Percentiles rank a stretch among this genome's conserved stretches.
These are phyloP conservation scores for Centella asiatica DNA, from an alignment of 129 eudicot species.

Conservation along the genomic window DNA sequence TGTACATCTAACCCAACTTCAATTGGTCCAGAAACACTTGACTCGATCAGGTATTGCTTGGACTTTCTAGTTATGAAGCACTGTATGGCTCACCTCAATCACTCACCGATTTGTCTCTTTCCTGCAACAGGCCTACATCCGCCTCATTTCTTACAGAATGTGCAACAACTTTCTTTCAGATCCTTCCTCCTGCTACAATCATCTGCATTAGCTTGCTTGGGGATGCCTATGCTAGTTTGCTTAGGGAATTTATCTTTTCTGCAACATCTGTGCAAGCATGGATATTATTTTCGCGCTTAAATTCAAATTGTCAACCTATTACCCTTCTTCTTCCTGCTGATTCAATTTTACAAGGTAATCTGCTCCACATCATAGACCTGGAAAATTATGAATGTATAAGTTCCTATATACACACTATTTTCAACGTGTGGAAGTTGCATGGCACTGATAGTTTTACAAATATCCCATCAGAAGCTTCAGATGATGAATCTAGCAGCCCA, in stretches of 20 bases:
- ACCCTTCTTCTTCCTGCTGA: conserved; percentile 50
- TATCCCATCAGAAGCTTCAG: conserved; percentile 29
- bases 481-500: conserved; percentile 37
- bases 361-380: neutral
- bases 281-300: conserved; percentile 69
- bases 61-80: neutral
- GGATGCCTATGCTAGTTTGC: conserved; percentile 40
- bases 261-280: conserved; percentile 42
- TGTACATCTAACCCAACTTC: conserved; percentile 24
- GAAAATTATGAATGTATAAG: neutral
- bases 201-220: conserved; percentile 68
- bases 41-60: conserved; percentile 41
- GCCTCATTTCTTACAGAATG: conserved; percentile 36
- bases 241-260: conserved; percentile 36
- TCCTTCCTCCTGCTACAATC: conserved; percentile 54
- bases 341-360: conserved; percentile 48
- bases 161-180: conserved; percentile 39
- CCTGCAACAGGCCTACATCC: conserved; percentile 48
- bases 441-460: conserved; percentile 15
- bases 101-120: conserved; percentile 14
- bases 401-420: neutral
- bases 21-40: conserved; percentile 9
- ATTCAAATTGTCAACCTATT: conserved; percentile 53
- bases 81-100: neutral
- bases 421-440: conserved; percentile 12